A percentile compares a stretch with the other conserved stretches of the same genome.
These are phyloP conservation scores for Areca catechu DNA, from an alignment of 176 grass and related monocot species.

Conservation along the genomic window DNA sequence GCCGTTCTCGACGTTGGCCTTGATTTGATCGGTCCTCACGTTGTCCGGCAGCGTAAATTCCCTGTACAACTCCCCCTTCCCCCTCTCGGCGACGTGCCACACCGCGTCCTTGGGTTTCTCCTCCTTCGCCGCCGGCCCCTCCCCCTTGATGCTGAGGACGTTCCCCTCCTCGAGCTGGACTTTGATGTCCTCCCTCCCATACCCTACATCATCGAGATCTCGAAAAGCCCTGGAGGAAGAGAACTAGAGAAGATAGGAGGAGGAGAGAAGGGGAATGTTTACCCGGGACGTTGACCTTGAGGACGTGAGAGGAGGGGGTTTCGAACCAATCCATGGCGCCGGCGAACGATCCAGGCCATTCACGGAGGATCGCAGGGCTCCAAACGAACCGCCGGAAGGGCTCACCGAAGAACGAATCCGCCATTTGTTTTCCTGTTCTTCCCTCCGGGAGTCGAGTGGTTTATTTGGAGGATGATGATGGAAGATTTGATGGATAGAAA, in stretches of 20 bases:
- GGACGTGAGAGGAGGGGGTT: constrained; percentile 58
- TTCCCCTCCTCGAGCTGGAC: constrained; percentile 75
- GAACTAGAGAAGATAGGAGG: background rate
- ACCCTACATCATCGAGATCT: constrained; percentile 18
- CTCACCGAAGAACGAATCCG: constrained; percentile 41
- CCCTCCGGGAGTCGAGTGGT: background rate
- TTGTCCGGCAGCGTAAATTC: constrained; percentile 56
- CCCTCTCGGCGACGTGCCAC: constrained; percentile 77
- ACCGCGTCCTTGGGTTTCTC: constrained; percentile 23
- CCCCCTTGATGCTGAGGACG: constrained; percentile 44
- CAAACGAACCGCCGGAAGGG: constrained; percentile 55
- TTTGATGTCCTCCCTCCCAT: constrained; percentile 68
- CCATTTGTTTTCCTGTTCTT: constrained; percentile 23
- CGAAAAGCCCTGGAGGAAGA: background rate
- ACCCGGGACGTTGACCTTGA: constrained; percentile 68
- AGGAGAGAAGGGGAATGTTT: background rate
- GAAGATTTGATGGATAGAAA: no score
- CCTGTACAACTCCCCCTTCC: constrained; percentile 45
- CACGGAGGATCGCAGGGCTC: constrained; percentile 24
- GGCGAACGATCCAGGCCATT: constrained; percentile 23
- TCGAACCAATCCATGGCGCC: constrained; percentile 73
- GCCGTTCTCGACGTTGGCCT: constrained; percentile 56
- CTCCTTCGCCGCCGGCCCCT: constrained; percentile 9
- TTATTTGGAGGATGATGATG: no score
- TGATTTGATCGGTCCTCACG: constrained; percentile 51